A percentile compares a stretch with the other conserved stretches of the same genome.
phyloP scores from a whole-genome alignment of 306 rosid genomes.

The Vachellia collinsii region DNA sequence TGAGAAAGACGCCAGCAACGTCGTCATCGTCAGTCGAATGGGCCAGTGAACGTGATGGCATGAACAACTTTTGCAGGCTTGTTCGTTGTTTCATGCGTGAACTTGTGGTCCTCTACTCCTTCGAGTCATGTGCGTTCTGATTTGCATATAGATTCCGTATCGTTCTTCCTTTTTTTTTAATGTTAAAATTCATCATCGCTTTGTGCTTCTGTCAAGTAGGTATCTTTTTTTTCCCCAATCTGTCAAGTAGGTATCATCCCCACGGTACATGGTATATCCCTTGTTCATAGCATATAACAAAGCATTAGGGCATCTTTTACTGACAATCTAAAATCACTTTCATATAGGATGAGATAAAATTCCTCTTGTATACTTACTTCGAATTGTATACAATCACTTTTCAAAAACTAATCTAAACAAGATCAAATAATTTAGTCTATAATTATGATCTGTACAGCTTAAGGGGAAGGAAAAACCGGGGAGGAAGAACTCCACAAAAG shows the following conservation, averaged over 20 bases:
- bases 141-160: background rate
- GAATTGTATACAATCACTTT: too few relatives aligned
- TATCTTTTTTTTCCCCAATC: too few relatives aligned
- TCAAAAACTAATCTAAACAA: too few relatives aligned
- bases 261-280: background rate
- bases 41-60: background rate
- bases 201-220: background rate
- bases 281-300: too few relatives aligned
- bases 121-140: background rate
- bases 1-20: constrained; percentile 14
- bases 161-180: background rate
- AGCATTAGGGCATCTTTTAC: too few relatives aligned
- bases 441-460: background rate
- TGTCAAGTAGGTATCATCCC: background rate
- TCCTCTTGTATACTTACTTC: too few relatives aligned
- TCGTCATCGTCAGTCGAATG: background rate
- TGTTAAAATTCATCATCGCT: background rate
- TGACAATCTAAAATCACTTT: too few relatives aligned
- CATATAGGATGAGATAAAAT: too few relatives aligned
- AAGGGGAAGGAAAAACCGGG: background rate
- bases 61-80: background rate
- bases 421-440: too few relatives aligned
- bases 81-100: background rate
- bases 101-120: background rate
- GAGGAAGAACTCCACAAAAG: background rate